Base-by-base conservation (phyloP, 345 rosid species). In the Schrenkiella parvula region DNA sequence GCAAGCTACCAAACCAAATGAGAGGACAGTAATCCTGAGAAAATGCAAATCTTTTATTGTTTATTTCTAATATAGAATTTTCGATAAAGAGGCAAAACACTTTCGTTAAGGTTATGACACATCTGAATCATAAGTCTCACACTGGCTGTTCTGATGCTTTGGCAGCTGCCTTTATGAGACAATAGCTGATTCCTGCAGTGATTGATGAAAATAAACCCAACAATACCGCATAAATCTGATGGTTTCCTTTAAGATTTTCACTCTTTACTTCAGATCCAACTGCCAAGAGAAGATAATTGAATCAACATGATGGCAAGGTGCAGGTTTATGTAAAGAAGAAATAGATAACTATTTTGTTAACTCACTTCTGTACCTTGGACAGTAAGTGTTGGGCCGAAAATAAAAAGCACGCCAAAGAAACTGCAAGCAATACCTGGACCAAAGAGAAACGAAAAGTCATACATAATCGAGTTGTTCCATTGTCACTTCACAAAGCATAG, bases 281-380 rank as follows among this genome's bases (percentile, higher is more conserved):
- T 77, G 47, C 72, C 12, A 77, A 48, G 65, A 39, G 47, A 44
- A 47, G 32, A 25, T 19, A 38, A 31, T 6, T 38, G 11, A 63
- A 19, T 46, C 43, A 70, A 29, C 17, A 52, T 18, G 50, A 51
- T 14, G 50, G 21, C 15, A 14, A 60, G 2, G 34, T n/a, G 46
- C n/a, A 47, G 15, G 31, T 58, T 41, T 63, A 56, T 14, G 19
- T 29, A 39, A 58, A 38, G 25, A 60, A 65, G 26, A 43, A 28
- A 43, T 55, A 63, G 51, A 52, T 22, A 46, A 78, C 83, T 85
- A 80, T 73, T 83, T 64, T 74, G 83, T 74, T 67, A 87, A 87
- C 96, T 90, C 93, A 88, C 89, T 82, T 87, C 89, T 87, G 81
- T 93, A 93, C 97, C 97, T 93, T 90, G 92, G 71, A 88, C 81